These are phyloP conservation scores for Kodamaea sp. DNA, from an alignment of 1,139 yeast genomes.

Conservation along the genomic window DNA sequence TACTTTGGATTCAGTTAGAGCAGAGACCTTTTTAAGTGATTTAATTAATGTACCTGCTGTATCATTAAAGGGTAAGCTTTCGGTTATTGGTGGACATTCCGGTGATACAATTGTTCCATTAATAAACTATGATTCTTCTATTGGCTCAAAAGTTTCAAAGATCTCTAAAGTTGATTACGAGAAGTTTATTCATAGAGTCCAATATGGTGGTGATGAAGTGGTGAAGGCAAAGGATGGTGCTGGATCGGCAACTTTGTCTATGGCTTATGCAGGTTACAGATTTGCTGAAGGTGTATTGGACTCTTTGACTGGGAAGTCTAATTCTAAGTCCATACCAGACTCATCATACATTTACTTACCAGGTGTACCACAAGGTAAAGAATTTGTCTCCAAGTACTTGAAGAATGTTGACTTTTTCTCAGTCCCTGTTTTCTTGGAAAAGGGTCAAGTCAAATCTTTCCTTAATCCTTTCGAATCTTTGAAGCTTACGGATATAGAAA, in stretches of 20 bases:
- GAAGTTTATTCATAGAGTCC: slow-evolving; percentile 56
- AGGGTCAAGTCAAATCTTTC: slow-evolving; percentile 48
- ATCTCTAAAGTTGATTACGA: slow-evolving; percentile 34
- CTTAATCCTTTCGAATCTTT: slow-evolving; percentile 41
- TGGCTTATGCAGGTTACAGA: slow-evolving; percentile 75
- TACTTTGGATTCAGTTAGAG: slow-evolving; percentile 66
- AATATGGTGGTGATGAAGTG: slow-evolving; percentile 77
- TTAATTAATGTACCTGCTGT: slow-evolving; percentile 34
- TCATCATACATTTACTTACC: slow-evolving; percentile 62
- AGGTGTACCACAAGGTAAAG: slow-evolving; percentile 49
- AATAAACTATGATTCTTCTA: slow-evolving; percentile 25
- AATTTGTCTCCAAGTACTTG: slow-evolving; percentile 35
- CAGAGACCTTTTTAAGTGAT: slow-evolving; percentile 59
- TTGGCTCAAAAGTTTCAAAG: slow-evolving; percentile 27
- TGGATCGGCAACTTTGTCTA: slow-evolving; percentile 73
- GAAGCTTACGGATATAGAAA: slow-evolving; percentile 40
- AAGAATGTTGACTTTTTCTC: slow-evolving; percentile 54
- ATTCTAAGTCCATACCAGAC: slow-evolving; percentile 35
- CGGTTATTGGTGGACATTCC: slow-evolving; percentile 74
- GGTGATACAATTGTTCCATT: slow-evolving; percentile 74
- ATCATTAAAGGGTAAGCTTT: slow-evolving; percentile 45
- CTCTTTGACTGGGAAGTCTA: slow-evolving; percentile 35
- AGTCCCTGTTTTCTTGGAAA: slow-evolving; percentile 53
- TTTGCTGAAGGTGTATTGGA: slow-evolving; percentile 53
- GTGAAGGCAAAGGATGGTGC: slow-evolving; percentile 75